phyloP scores from a whole-genome alignment of 1,139 yeast species.

The Saccharomyces hybrid region DNA sequence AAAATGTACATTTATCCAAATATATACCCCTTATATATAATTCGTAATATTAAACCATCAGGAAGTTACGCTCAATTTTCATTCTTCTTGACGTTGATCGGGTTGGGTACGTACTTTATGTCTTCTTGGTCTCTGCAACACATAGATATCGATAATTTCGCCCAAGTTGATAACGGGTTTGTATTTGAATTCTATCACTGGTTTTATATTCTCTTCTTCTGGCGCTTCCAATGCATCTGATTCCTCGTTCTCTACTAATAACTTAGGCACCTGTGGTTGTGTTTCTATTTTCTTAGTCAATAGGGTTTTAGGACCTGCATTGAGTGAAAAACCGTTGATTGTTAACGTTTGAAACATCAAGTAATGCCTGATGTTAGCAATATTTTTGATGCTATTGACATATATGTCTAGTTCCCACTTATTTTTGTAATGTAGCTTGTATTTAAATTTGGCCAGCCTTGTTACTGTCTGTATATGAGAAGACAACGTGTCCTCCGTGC shows the following conservation, averaged over 20 bases:
- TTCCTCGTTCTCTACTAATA: not conserved
- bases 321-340: not conserved
- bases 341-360: conserved; percentile 14
- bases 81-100: not conserved
- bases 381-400: conserved; percentile 20
- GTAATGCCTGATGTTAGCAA: conserved; percentile 21
- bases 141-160: conserved; percentile 25
- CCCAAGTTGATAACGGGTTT: conserved; percentile 21
- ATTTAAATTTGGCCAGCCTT: conserved; percentile 22
- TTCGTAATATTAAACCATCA: not conserved
- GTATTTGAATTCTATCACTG: conserved; percentile 20
- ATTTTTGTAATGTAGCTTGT: conserved; percentile 21
- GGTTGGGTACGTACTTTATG: conserved; percentile 4
- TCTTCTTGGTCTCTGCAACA: conserved; percentile 28
- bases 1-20: conserved; percentile 1
- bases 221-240: not conserved
- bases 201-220: conserved; percentile 18
- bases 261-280: conserved; percentile 5
- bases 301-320: not conserved
- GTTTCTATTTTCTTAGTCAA: not conserved
- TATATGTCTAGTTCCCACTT: conserved; percentile 30
- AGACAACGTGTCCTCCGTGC: conserved; percentile 7
- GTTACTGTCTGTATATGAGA: conserved; percentile 20
- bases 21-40: not conserved
- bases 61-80: not conserved